These are phyloP conservation scores for Crithidia expoeki DNA, from an alignment of 208 protist genomes.

Conservation along the genomic window DNA sequence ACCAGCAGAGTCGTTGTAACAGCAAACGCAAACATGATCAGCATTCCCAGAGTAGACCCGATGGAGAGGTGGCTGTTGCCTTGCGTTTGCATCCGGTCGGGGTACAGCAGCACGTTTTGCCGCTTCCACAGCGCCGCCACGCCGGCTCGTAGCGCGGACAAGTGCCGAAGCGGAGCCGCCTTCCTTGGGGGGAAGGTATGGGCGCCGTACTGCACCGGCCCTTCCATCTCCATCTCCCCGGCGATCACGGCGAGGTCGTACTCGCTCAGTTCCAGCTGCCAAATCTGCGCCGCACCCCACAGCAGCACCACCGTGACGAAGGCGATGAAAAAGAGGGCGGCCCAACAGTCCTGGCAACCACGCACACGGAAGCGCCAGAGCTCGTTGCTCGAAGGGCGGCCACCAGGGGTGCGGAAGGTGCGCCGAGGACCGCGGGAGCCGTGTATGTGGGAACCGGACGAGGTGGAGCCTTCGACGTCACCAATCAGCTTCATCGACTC, in stretches of 20 bases:
- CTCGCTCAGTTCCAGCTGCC: constrained; percentile 41
- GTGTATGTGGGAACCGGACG: not conserved
- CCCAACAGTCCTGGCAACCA: constrained; percentile 68
- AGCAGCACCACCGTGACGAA: constrained; percentile 38
- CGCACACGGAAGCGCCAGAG: constrained; percentile 65
- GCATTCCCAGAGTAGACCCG: constrained; percentile 2
- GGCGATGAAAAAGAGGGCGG: constrained; percentile 46
- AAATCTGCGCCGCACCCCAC: constrained; percentile 43
- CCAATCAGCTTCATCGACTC: constrained; percentile 3
- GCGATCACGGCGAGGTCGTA: constrained; percentile 37
- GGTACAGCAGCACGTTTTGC: constrained; percentile 1
- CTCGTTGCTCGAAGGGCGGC: constrained; percentile 48
- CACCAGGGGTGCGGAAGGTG: constrained; percentile 33
- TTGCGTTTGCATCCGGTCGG: not conserved
- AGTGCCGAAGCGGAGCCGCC: not conserved
- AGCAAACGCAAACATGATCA: constrained; percentile 15
- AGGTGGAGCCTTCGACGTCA: constrained; percentile 2
- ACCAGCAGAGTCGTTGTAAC: constrained; percentile 23
- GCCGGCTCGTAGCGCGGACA: constrained; percentile 22
- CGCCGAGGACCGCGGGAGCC: not conserved
- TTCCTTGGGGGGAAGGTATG: not conserved
- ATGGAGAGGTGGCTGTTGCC: constrained; percentile 4
- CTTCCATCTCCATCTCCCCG: constrained; percentile 7
- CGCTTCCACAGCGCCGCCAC: constrained; percentile 24
- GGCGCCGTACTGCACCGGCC: constrained; percentile 3